These are phyloP conservation scores for Singerocomus inundabilis DNA, from an alignment of 1,284 basidiomycete genomes.

Conservation along the genomic window DNA sequence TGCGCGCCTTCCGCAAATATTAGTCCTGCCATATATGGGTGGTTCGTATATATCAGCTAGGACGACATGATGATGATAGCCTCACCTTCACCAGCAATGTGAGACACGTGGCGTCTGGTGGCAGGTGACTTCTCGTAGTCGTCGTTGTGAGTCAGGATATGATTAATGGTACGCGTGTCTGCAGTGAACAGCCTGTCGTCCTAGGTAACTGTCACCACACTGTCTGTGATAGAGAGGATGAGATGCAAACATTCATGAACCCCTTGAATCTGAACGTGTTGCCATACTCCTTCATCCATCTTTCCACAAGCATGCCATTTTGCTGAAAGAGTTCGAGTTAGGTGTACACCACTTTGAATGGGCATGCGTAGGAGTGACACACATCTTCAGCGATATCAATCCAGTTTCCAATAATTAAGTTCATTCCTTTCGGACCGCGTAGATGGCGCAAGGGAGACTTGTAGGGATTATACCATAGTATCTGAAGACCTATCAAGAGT, in stretches of 20 bases:
- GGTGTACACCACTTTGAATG: too few species aligned
- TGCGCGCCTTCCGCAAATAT: conserved; percentile 21
- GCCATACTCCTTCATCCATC: conserved; percentile 56
- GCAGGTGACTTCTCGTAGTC: conserved; percentile 36
- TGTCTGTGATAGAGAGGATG: not conserved
- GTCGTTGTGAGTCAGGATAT: conserved; percentile 36
- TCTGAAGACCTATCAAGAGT: not conserved
- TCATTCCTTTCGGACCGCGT: conserved; percentile 10
- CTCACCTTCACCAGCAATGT: conserved; percentile 33
- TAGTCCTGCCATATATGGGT: conserved; percentile 8
- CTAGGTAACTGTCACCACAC: conserved; percentile 13
- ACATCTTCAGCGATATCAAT: conserved; percentile 8
- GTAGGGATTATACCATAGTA: not conserved
- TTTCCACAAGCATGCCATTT: not conserved
- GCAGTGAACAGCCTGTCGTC: conserved; percentile 28
- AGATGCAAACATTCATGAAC: conserved; percentile 17
- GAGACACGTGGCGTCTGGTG: conserved; percentile 19
- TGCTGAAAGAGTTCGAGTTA: conserved; percentile 1
- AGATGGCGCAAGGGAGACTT: conserved; percentile 10
- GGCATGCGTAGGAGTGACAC: not conserved
- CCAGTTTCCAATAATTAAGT: conserved; percentile 8
- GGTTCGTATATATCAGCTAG: not conserved
- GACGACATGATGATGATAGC: not conserved
- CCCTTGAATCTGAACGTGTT: conserved; percentile 45
- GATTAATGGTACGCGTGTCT: conserved; percentile 37